Evolutionary conservation across 164 flowering plant species (phyloP), one percentile per base, ranked within the genome.

Genomic region (Stephania cephalantha): DNA sequence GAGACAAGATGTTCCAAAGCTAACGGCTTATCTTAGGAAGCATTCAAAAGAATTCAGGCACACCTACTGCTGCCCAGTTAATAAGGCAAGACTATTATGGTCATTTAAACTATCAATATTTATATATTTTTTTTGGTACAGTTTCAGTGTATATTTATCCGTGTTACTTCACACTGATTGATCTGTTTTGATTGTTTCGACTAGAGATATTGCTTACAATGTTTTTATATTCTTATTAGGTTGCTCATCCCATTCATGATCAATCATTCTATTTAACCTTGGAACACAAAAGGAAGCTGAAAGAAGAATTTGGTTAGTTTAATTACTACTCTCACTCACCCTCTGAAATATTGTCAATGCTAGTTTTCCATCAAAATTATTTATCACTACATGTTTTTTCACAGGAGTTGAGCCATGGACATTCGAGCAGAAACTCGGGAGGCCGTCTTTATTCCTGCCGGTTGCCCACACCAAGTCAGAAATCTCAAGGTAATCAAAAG

Each of bases 401-500:
- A 35, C n/a, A 93, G 98, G 92, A 17, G 73, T 94, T 11, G 95
- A 91, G 78, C 88, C 98, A 7, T 94, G 98, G 97, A 90, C 97
- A 0, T 94, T 94, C 77, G 92, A 81, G 74, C 98, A 91, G 73
- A 83, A 67, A 55, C 90, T 86, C 61, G 95, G 98, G 97, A 93
- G 76, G 97, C 98, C 35, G 97, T 93, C 12, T 91, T 93, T 74
- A 93, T 93, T 79, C 98, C 97, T 78, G 97, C 97, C 12, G 97
- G 98, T 58, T 93, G 98, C 65, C 98, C 98, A 9, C 97, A 91
- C 78, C 98, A 93, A 87, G 98, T 93, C 35, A 82, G 98, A 74
- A 93, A 91, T 78, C 90, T 91, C 18, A 90, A 89, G 92, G 98
- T 94, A 79, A 35, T 12, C 18, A 22, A 1, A 17, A 67, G 1